Conservation (phyloP, 768 basidiomycete genomes). For the Tephrocybe rancida region DNA sequence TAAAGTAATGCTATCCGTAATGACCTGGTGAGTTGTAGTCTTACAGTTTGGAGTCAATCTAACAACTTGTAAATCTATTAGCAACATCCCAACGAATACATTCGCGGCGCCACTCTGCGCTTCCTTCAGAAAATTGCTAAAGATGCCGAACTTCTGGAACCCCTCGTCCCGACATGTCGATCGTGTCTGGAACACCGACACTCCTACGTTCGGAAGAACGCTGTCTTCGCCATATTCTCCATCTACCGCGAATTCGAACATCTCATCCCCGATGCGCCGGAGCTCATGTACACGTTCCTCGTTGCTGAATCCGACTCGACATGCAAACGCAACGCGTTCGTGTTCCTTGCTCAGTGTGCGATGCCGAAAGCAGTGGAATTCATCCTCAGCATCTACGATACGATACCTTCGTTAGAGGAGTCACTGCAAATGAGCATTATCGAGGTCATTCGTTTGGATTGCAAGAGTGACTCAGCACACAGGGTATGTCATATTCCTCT, state of each 20-base stretch:
- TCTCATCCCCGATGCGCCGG: constrained; percentile 95
- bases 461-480: constrained; percentile 81
- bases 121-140: constrained; percentile 95
- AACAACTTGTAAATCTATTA: constrained; percentile 28
- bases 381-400: constrained; percentile 83
- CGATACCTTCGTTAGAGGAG: constrained; percentile 83
- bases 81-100: constrained; percentile 99
- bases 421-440: constrained; percentile 94
- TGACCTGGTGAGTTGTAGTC: constrained; percentile 71
- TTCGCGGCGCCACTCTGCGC: constrained; percentile 95
- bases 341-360: constrained; percentile 85
- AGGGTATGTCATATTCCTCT: constrained; percentile 54
- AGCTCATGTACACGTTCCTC: constrained; percentile 95
- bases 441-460: constrained; percentile 90
- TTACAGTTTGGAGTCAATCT: not conserved
- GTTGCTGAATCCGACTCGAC: constrained; percentile 94
- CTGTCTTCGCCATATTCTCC: constrained; percentile 93
- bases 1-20: constrained; percentile 94
- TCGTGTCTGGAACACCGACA: constrained; percentile 96
- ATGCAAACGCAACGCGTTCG: constrained; percentile 97
- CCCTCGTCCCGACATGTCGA: constrained; percentile 91
- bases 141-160: constrained; percentile 93
- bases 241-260: constrained; percentile 95
- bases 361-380: constrained; percentile 94
- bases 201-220: constrained; percentile 97